Evolutionary conservation across 441 rosid genomes (phyloP).

Genomic region (Lepidium campestre): DNA sequence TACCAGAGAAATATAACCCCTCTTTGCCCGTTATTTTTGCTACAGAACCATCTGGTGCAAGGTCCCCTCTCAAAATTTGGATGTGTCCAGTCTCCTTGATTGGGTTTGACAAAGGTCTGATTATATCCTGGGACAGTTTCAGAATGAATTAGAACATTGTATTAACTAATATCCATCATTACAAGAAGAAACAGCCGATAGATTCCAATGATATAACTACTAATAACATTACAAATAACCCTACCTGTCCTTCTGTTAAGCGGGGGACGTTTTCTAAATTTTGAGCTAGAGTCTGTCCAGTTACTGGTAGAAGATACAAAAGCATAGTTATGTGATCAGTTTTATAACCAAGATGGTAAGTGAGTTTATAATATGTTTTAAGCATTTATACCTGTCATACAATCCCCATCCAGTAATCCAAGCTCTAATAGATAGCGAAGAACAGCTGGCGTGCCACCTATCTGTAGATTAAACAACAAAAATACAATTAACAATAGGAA

Average conservation of each 20-base stretch:
- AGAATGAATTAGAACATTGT: background rate
- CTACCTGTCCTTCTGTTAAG: conserved; percentile 79
- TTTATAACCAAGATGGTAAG: background rate
- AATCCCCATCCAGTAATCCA: conserved; percentile 84
- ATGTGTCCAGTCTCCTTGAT: conserved; percentile 93
- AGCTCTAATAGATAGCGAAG: conserved; percentile 78
- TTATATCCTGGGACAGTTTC: conserved; percentile 51
- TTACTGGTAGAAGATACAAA: conserved; percentile 41
- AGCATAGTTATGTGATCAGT: background rate
- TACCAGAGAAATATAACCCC: conserved; percentile 89
- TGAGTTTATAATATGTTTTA: background rate
- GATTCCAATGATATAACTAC: background rate
- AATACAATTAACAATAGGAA: background rate
- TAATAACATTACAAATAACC: background rate
- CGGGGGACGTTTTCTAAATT: conserved; percentile 58
- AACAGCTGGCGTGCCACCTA: conserved; percentile 96
- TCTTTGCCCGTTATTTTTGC: conserved; percentile 99
- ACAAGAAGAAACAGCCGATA: background rate
- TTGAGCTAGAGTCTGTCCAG: conserved; percentile 90
- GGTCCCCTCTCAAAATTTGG: conserved; percentile 80
- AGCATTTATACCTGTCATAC: conserved; percentile 61
- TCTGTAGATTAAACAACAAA: conserved; percentile 36
- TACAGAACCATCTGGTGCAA: conserved; percentile 95
- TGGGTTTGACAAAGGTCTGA: conserved; percentile 71
- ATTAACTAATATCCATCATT: background rate